A percentile compares a stretch with the other conserved stretches of the same genome.
These are phyloP conservation scores for Oxalis stricta DNA, from an alignment of 441 rosid genomes.

Conservation along the genomic window DNA sequence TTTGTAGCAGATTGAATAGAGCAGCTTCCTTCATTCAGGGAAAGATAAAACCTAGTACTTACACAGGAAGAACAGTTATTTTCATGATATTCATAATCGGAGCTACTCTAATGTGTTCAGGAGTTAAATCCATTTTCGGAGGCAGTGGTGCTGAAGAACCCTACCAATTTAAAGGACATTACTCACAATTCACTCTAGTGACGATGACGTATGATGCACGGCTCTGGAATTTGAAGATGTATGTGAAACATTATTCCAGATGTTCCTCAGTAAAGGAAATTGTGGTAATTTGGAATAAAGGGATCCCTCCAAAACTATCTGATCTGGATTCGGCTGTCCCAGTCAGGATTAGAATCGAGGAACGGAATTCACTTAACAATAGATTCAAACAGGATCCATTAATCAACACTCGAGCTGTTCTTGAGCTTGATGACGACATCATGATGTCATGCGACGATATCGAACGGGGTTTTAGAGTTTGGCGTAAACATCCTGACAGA, in stretches of 20 bases:
- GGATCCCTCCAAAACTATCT: slow-evolving; percentile 42
- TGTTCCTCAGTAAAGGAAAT: slow-evolving; percentile 89
- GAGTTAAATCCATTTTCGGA: slow-evolving; percentile 50
- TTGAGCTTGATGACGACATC: slow-evolving; percentile 93
- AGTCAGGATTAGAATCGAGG: slow-evolving; percentile 63
- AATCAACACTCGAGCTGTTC: slow-evolving; percentile 68
- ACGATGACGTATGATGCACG: slow-evolving; percentile 97
- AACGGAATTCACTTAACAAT: slow-evolving; percentile 62
- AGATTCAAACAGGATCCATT: slow-evolving; percentile 62
- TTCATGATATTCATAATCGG: slow-evolving; percentile 35
- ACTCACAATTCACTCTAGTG: slow-evolving; percentile 75
- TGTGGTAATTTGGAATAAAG: slow-evolving; percentile 93
- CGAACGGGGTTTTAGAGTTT: slow-evolving; percentile 75
- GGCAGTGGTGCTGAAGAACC: slow-evolving; percentile 74
- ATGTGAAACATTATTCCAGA: slow-evolving; percentile 77
- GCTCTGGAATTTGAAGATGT: slow-evolving; percentile 94
- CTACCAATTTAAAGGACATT: slow-evolving; percentile 46
- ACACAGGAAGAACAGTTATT: slow-evolving; percentile 38
- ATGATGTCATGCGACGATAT: slow-evolving; percentile 80
- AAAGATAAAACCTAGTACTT: slow-evolving; percentile 39
- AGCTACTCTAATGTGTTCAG: slow-evolving; percentile 34
- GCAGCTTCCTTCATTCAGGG: slow-evolving; percentile 43
- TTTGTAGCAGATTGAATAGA: slow-evolving; percentile 64
- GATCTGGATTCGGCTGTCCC: slow-evolving; percentile 81
- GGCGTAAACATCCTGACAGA: slow-evolving; percentile 78